phyloP scores from a whole-genome alignment of 164 flowering plant genomes.

The Cinnamomum micranthum region DNA sequence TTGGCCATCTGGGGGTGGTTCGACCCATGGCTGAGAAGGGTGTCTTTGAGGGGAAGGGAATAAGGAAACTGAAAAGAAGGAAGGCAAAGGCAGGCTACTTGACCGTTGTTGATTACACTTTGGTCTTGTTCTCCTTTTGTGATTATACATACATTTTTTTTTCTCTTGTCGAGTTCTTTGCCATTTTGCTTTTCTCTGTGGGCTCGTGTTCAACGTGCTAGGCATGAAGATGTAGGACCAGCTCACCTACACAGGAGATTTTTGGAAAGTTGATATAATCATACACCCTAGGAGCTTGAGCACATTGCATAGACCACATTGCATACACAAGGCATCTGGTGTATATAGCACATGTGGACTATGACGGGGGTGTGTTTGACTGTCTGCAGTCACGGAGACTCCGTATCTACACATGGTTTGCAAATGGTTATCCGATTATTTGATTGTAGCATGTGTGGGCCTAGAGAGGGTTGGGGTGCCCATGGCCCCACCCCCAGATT shows the following conservation, averaged over 20 bases:
- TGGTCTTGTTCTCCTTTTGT: not conserved
- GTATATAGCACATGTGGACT: no score
- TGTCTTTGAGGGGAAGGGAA: slow-evolving; percentile 4
- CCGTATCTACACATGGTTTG: accelerated
- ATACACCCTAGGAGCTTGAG: not conserved
- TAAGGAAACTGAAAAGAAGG: slow-evolving; percentile 4
- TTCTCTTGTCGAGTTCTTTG: not conserved
- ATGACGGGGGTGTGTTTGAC: no score
- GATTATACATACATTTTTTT: slow-evolving; percentile 13
- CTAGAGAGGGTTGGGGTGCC: no score
- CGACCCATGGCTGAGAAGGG: slow-evolving; percentile 34
- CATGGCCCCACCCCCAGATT: no score
- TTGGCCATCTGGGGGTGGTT: slow-evolving; percentile 36
- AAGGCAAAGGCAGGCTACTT: not conserved
- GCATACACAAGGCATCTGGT: not conserved
- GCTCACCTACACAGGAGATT: not conserved
- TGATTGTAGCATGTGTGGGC: accelerated
- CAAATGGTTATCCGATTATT: no score
- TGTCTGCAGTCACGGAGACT: no score
- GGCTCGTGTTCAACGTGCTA: not conserved
- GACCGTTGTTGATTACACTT: not conserved
- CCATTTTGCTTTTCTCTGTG: not conserved
- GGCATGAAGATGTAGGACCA: slow-evolving; percentile 1
- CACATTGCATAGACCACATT: not conserved
- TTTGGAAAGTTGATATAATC: no score